These are phyloP conservation scores for Suillus paluster DNA, from an alignment of 768 basidiomycete species.

Conservation along the genomic window DNA sequence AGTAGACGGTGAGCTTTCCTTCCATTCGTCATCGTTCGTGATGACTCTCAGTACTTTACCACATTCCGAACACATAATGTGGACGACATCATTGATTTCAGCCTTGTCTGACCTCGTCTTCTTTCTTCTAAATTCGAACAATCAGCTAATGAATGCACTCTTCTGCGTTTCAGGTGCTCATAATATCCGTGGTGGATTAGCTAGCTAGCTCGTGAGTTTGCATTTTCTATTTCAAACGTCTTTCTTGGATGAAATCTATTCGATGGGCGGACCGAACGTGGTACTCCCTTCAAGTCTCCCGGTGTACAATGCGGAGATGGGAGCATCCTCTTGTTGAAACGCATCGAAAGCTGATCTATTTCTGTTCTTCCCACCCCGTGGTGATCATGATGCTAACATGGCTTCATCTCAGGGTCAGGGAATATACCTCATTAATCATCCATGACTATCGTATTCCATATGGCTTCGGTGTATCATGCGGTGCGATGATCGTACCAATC, in stretches of 20 bases:
- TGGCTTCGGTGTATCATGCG: not conserved
- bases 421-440: not conserved
- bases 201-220: constrained; percentile 17
- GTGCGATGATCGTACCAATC: not conserved
- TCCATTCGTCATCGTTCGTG: constrained; percentile 40
- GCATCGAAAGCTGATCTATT: constrained; percentile 73
- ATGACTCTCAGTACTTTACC: constrained; percentile 82
- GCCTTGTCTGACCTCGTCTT: constrained; percentile 79
- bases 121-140: constrained; percentile 2
- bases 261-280: constrained; percentile 89
- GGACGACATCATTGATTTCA: constrained; percentile 80
- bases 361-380: not conserved
- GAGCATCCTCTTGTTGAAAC: constrained; percentile 71
- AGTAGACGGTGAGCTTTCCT: constrained; percentile 20
- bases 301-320: constrained; percentile 79
- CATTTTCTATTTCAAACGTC: constrained; percentile 12
- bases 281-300: constrained; percentile 68
- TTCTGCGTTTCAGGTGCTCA: constrained; percentile 11
- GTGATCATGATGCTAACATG: not conserved
- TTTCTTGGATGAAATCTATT: constrained; percentile 64
- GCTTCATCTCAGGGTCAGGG: not conserved
- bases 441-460: too few species aligned
- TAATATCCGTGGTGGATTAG: not conserved
- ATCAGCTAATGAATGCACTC: not conserved
- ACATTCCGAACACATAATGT: constrained; percentile 77